These are phyloP conservation scores for Venturiaceae sp. DNA, from an alignment of 2,329 filamentous ascomycete genomes.

Conservation along the genomic window DNA sequence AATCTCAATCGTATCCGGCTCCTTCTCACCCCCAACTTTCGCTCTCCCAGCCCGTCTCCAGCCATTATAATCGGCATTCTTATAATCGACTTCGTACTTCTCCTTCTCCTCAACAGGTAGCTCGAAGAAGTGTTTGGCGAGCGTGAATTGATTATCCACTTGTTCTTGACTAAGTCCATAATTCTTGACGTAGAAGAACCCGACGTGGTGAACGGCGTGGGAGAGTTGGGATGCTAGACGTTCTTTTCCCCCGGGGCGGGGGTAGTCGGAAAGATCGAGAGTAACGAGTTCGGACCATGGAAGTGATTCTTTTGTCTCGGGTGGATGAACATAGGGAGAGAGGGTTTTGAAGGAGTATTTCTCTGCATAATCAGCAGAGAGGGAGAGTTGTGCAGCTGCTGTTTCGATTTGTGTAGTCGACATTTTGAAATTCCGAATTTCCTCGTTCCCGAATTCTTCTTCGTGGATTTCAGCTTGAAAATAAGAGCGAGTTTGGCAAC, in stretches of 20 bases:
- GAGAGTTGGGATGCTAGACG: conserved; percentile 13
- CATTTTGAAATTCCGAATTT: no score
- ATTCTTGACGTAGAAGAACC: conserved; percentile 16
- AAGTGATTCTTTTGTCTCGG: conserved; percentile 10
- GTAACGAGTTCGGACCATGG: conserved; percentile 11
- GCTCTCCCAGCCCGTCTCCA: conserved; percentile 9
- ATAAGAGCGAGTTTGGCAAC: no score
- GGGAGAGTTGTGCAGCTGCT: background rate
- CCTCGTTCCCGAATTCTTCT: no score
- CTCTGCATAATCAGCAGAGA: background rate
- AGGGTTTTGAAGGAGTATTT: background rate
- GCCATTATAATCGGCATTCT: conserved; percentile 14
- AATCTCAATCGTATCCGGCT: conserved; percentile 9
- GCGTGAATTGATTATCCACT: conserved; percentile 13
- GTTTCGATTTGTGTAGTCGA: background rate
- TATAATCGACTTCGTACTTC: conserved; percentile 12
- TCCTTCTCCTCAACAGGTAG: conserved; percentile 12
- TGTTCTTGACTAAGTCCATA: conserved; percentile 13
- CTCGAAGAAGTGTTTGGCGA: conserved; percentile 14
- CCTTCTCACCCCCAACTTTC: background rate
- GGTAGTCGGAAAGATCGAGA: conserved; percentile 14
- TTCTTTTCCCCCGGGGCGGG: conserved; percentile 13
- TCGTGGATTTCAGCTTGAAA: no score
- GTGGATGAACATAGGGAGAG: background rate
- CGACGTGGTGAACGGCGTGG: conserved; percentile 14